Conservation (phyloP, 75 land plant species). For the Cunninghamia lanceolata region DNA sequence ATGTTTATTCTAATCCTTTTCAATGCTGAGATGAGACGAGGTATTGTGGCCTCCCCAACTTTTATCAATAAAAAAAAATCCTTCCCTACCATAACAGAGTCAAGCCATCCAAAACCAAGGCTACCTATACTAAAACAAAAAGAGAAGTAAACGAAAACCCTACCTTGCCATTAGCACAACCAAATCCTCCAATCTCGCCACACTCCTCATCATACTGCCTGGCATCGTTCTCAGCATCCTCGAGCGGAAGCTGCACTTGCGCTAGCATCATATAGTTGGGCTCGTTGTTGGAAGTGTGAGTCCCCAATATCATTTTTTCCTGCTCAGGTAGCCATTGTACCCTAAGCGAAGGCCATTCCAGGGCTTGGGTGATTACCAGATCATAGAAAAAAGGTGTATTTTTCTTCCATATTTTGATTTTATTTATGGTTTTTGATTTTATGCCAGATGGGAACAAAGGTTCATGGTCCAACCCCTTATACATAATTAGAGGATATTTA, state of each 20-base stretch:
- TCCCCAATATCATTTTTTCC: slow-evolving; percentile 76
- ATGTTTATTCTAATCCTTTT: too few relatives aligned
- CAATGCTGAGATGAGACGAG: too few relatives aligned
- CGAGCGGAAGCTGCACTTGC: slow-evolving; percentile 86
- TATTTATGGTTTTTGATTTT: slow-evolving; percentile 11
- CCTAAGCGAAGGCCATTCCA: slow-evolving; percentile 96
- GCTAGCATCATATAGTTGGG: slow-evolving; percentile 90
- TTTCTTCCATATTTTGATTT: slow-evolving; percentile 98
- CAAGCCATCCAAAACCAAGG: neutral
- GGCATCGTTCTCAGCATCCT: slow-evolving; percentile 78
- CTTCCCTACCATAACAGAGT: neutral
- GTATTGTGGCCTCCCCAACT: too few relatives aligned
- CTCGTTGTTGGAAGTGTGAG: slow-evolving; percentile 90
- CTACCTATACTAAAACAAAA: neutral
- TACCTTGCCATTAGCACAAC: too few relatives aligned
- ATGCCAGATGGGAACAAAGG: too few relatives aligned
- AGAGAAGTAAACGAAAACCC: too few relatives aligned
- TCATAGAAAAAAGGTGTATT: slow-evolving; percentile 94
- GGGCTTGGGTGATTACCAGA: slow-evolving; percentile 84
- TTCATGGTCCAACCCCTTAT: too few relatives aligned
- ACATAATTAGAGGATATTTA: too few relatives aligned
- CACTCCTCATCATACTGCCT: too few relatives aligned
- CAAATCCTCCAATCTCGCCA: too few relatives aligned
- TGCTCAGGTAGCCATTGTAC: slow-evolving; percentile 89
- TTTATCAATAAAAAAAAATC: neutral